A percentile compares a stretch with the other conserved stretches of the same genome.
Conservation (phyloP, 208 protist genomes). For the Crithidia sp. region DNA sequence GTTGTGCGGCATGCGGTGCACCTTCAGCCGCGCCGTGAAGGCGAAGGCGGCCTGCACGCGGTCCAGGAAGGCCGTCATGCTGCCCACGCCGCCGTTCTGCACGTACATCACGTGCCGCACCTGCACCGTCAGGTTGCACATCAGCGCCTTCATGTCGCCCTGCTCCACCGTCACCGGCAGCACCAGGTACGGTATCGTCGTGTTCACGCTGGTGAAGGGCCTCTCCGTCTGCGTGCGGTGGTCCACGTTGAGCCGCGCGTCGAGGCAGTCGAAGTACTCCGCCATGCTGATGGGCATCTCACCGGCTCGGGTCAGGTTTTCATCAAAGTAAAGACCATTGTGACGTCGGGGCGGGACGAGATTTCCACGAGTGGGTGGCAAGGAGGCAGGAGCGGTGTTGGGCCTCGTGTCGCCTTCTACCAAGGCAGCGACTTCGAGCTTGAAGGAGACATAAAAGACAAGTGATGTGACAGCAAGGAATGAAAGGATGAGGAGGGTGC, state of each 20-base stretch:
- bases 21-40: conserved; percentile 36
- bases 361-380: no score
- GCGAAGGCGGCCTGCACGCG: conserved; percentile 32
- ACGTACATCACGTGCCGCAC: conserved; percentile 23
- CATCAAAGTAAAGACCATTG: not conserved
- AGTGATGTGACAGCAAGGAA: no score
- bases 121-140: conserved; percentile 21
- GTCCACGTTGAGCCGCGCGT: conserved; percentile 7
- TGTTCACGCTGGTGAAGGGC: conserved; percentile 3
- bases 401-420: no score
- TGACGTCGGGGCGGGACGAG: no score
- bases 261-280: conserved; percentile 6
- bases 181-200: conserved; percentile 4
- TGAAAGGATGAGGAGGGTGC: no score
- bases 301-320: conserved; percentile 8
- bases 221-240: conserved; percentile 8
- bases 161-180: conserved; percentile 16
- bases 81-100: conserved; percentile 7
- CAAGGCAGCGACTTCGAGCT: no score
- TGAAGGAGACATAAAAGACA: no score
- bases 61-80: conserved; percentile 22
- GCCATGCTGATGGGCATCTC: not conserved
- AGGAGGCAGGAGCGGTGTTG: no score
- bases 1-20: conserved; percentile 25
- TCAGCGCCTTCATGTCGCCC: conserved; percentile 27